Evolutionary conservation across 495 filamentous ascomycete genomes (phyloP).

Genomic region (Thozetella sp.): DNA sequence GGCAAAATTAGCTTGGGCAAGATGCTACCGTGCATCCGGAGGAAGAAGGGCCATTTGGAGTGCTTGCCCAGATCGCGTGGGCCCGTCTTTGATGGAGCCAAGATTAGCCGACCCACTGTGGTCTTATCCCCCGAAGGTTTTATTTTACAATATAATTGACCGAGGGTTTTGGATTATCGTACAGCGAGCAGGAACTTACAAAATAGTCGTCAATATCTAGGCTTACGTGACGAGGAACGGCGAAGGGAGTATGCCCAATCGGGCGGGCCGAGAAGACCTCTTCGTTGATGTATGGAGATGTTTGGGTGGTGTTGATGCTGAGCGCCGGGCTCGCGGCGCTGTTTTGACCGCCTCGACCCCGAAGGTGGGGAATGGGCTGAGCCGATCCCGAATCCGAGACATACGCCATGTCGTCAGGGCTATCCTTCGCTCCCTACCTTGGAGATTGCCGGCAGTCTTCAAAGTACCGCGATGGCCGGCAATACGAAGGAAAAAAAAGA

Average conservation of each 20-base stretch:
- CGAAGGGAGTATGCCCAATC: background rate
- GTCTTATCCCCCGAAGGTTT: background rate
- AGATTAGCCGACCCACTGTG: background rate
- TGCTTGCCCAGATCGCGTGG: slow-evolving; percentile 74
- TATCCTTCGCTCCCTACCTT: background rate
- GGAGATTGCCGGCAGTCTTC: background rate
- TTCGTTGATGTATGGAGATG: background rate
- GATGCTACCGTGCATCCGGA: slow-evolving; percentile 81
- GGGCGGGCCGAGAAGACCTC: background rate
- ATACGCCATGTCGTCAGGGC: background rate
- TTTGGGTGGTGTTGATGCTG: background rate
- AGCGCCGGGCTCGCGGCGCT: background rate
- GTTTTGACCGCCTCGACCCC: background rate
- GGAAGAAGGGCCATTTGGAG: slow-evolving; percentile 81
- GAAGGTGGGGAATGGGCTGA: background rate
- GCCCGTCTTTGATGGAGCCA: slow-evolving; percentile 35
- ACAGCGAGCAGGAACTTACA: slow-evolving; percentile 30
- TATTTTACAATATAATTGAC: background rate
- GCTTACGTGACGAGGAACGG: background rate
- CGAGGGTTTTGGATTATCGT: background rate
- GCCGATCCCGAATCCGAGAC: background rate
- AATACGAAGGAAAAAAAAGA: background rate
- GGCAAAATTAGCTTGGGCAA: slow-evolving; percentile 80
- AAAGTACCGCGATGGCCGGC: background rate
- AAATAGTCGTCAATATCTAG: slow-evolving; percentile 57